Percentiles rank a stretch among this genome's conserved stretches.
Evolutionary conservation across 2,329 filamentous ascomycete species (phyloP).

Genomic region (Aspergillus clavatus): DNA sequence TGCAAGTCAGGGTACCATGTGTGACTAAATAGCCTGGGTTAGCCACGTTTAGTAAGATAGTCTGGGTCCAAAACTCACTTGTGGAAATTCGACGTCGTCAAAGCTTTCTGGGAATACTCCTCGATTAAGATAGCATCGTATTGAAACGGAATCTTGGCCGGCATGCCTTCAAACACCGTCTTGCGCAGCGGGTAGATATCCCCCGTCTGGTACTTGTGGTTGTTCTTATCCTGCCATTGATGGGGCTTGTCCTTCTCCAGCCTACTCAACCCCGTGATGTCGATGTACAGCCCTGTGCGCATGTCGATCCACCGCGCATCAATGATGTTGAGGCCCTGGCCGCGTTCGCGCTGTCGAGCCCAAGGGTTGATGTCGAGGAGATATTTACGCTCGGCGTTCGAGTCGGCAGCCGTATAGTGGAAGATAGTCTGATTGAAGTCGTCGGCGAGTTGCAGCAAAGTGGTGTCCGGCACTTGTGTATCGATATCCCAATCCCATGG

Average conservation of each 20-base stretch:
- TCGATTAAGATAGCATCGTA: conserved; percentile 38
- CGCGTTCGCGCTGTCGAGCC: conserved; percentile 56
- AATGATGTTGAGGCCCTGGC: conserved; percentile 71
- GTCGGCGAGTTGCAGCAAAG: conserved; percentile 60
- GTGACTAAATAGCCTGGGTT: conserved; percentile 30
- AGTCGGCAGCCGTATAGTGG: conserved; percentile 38
- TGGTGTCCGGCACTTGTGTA: conserved; percentile 67
- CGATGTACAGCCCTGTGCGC: conserved; percentile 71
- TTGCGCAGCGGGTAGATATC: conserved; percentile 73
- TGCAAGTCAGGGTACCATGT: conserved; percentile 31
- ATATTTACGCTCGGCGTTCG: conserved; percentile 51
- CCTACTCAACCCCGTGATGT: conserved; percentile 73
- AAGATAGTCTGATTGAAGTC: conserved; percentile 65
- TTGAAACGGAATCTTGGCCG: conserved; percentile 59
- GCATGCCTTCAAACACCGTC: conserved; percentile 69
- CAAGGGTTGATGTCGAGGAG: conserved; percentile 74
- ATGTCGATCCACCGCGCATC: conserved; percentile 80
- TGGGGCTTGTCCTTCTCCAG: conserved; percentile 59
- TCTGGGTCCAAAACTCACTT: conserved; percentile 25
- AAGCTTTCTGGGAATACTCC: conserved; percentile 37
- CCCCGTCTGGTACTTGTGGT: conserved; percentile 63
- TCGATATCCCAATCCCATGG: conserved; percentile 85
- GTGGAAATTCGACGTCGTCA: conserved; percentile 33
- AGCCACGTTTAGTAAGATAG: conserved; percentile 7
- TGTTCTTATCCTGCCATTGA: conserved; percentile 74